Conservation (phyloP, 2,329 filamentous ascomycete species). For the Pseudohalonectria lignicola region DNA sequence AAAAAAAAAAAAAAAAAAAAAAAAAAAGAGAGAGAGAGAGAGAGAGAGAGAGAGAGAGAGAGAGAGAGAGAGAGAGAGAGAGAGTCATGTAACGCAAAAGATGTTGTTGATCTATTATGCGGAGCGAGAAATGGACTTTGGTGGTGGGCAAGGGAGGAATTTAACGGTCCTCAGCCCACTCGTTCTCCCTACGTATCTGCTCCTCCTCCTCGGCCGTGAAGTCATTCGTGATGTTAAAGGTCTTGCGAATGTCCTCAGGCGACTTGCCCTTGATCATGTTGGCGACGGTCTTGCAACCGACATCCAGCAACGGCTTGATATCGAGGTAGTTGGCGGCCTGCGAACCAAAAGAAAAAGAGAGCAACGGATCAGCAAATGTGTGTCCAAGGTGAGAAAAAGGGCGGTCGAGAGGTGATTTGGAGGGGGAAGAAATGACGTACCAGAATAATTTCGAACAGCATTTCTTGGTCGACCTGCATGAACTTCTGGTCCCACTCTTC, state of each 20-base stretch:
- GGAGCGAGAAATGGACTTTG: too few species aligned
- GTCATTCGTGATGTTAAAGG: constrained; percentile 99
- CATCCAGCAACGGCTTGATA: constrained; percentile 94
- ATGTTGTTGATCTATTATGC: too few species aligned
- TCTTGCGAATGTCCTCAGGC: constrained; percentile 97
- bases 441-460: constrained; percentile 98
- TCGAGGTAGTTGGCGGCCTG: constrained; percentile 97
- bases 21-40: too few species aligned
- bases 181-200: constrained; percentile 86
- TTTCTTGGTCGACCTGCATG: constrained; percentile 99
- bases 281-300: constrained; percentile 97
- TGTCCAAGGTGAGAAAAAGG: too few species aligned
- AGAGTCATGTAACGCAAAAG: too few species aligned
- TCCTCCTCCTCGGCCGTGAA: constrained; percentile 99
- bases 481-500: constrained; percentile 99
- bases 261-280: constrained; percentile 99
- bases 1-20: too few species aligned
- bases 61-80: too few species aligned
- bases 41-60: too few species aligned
- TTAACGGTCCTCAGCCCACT: constrained; percentile 80
- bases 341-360: too few species aligned
- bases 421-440: constrained; percentile 52
- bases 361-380: too few species aligned
- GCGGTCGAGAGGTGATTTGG: too few species aligned
- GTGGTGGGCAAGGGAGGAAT: too few species aligned